phyloP scores from a whole-genome alignment of 1,284 basidiomycete genomes.

The Tausonia pullulans region DNA sequence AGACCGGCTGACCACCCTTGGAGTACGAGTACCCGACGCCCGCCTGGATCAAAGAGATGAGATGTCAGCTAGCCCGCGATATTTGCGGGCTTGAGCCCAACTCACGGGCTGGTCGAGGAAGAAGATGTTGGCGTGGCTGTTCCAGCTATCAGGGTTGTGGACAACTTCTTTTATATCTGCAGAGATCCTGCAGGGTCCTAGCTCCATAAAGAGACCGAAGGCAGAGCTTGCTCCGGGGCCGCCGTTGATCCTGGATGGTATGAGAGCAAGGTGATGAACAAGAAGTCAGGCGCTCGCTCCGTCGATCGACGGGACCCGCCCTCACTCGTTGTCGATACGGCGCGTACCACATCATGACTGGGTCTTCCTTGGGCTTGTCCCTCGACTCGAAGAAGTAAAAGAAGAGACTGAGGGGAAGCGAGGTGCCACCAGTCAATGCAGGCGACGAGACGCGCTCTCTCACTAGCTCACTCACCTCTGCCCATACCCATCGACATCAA shows the following conservation, averaged over 20 bases:
- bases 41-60: not conserved
- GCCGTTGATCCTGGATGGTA: slow-evolving; percentile 32
- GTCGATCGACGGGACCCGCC: not conserved
- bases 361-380: slow-evolving; percentile 47
- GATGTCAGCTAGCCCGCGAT: not conserved
- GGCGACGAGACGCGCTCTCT: too few relatives aligned
- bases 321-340: not conserved
- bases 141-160: slow-evolving; percentile 38
- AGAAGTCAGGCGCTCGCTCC: not conserved
- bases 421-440: too few relatives aligned
- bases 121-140: slow-evolving; percentile 30
- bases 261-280: not conserved
- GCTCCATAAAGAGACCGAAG: slow-evolving; percentile 41
- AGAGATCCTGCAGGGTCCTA: slow-evolving; percentile 23
- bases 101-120: slow-evolving; percentile 30
- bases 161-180: not conserved
- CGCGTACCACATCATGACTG: slow-evolving; percentile 29
- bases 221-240: slow-evolving; percentile 37
- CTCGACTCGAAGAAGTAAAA: slow-evolving; percentile 79
- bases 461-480: slow-evolving; percentile 25
- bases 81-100: not conserved
- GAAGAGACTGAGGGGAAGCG: slow-evolving; percentile 44
- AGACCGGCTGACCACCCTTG: not conserved
- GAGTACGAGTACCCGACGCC: slow-evolving; percentile 33
- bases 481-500: slow-evolving; percentile 44